A percentile compares a stretch with the other conserved stretches of the same genome.
These are phyloP conservation scores for Colletotrichum filicis DNA, from an alignment of 2,329 filamentous ascomycete genomes.

Conservation along the genomic window DNA sequence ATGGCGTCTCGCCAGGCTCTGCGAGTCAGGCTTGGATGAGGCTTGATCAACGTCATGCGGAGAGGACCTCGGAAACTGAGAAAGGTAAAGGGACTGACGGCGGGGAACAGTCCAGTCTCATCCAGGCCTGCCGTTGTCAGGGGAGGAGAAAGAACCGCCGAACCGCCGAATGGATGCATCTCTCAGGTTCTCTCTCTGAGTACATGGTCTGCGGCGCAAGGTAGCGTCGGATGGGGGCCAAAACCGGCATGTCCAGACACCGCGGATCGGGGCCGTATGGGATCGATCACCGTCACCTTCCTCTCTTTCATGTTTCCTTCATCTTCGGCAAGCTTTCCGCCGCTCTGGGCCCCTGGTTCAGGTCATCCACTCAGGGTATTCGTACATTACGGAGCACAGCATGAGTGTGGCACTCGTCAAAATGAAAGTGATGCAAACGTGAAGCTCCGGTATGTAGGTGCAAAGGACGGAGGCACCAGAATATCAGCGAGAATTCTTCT, in stretches of 20 bases:
- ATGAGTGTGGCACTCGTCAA: background rate
- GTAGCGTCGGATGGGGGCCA: constrained; percentile 21
- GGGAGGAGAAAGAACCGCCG: background rate
- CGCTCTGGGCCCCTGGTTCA: background rate
- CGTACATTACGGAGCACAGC: too few relatives aligned
- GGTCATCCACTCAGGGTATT: too few relatives aligned
- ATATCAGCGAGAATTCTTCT: background rate
- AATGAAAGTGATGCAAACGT: too few relatives aligned
- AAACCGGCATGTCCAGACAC: background rate
- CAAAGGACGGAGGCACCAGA: background rate
- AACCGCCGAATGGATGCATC: background rate
- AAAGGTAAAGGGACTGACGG: background rate
- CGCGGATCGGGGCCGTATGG: background rate
- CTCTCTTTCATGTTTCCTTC: background rate
- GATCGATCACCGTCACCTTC: background rate
- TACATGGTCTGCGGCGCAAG: background rate
- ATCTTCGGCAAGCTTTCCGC: background rate
- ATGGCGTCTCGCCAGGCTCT: background rate
- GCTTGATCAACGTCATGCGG: constrained; percentile 21
- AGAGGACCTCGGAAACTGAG: background rate
- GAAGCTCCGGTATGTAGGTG: background rate
- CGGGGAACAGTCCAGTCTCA: background rate
- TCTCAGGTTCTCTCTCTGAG: background rate
- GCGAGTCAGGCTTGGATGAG: constrained; percentile 27
- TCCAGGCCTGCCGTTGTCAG: background rate